A percentile compares a stretch with the other conserved stretches of the same genome.
phyloP scores from a whole-genome alignment of 2,329 filamentous ascomycete species.

The Zelopaecilomyces penicillatus region DNA sequence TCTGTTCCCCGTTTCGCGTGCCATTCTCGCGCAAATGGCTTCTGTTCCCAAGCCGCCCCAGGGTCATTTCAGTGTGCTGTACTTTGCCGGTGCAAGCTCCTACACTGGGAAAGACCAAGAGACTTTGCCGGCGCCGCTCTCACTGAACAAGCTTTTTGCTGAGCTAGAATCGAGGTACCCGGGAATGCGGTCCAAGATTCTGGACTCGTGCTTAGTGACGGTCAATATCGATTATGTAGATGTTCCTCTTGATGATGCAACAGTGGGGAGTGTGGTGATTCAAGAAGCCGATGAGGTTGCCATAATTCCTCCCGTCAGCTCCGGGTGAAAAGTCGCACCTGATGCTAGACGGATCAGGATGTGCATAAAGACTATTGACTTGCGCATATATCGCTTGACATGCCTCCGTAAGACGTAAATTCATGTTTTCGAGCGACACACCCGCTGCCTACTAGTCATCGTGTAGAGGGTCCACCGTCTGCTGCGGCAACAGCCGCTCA shows the following conservation, averaged over 20 bases:
- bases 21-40: constrained; percentile 19
- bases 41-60: constrained; percentile 39
- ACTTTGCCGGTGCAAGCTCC: constrained; percentile 69
- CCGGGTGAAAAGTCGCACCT: constrained; percentile 45
- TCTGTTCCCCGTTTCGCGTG: background rate
- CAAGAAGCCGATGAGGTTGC: constrained; percentile 73
- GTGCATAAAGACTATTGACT: background rate
- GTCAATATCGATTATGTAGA: constrained; percentile 78
- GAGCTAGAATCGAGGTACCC: constrained; percentile 60
- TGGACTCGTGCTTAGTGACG: constrained; percentile 67
- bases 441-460: background rate
- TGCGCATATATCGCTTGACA: background rate
- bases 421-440: background rate
- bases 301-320: constrained; percentile 82
- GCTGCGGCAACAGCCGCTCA: constrained; percentile 20
- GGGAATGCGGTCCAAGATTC: constrained; percentile 59
- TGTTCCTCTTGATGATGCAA: constrained; percentile 39
- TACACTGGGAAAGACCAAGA: constrained; percentile 64
- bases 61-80: constrained; percentile 71
- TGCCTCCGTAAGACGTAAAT: background rate
- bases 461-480: constrained; percentile 1
- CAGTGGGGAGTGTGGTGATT: constrained; percentile 40
- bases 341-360: background rate
- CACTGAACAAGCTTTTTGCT: constrained; percentile 54
- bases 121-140: constrained; percentile 55